These are phyloP conservation scores for Hydrangea macrophylla DNA, from an alignment of 148 eudicot species.

Conservation along the genomic window DNA sequence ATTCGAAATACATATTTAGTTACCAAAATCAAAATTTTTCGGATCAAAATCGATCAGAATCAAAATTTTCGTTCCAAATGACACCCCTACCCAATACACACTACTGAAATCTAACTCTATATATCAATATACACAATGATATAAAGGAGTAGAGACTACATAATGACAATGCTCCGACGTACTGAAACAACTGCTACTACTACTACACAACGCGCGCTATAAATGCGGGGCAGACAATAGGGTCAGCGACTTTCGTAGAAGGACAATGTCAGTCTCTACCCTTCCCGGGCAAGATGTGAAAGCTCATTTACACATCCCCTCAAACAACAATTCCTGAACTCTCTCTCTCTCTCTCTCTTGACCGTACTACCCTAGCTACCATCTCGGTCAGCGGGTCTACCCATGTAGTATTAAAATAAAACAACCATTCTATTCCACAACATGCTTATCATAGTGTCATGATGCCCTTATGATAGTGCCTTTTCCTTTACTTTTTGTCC, in stretches of 20 bases:
- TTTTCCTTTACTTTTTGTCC: conserved; percentile 16
- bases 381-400: conserved; percentile 26
- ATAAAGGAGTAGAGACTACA: no score
- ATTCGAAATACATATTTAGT: no score
- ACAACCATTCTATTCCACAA: conserved; percentile 30
- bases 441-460: conserved; percentile 39
- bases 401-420: conserved; percentile 23
- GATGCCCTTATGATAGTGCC: conserved; percentile 23
- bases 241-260: conserved; percentile 39
- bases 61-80: no score
- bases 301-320: conserved; percentile 18
- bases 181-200: neutral
- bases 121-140: no score
- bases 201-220: conserved; percentile 24
- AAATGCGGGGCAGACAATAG: conserved; percentile 43
- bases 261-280: conserved; percentile 33
- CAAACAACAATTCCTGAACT: neutral
- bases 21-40: no score
- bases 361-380: conserved; percentile 8
- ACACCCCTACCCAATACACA: no score
- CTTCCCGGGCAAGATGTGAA: conserved; percentile 27
- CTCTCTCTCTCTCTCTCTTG: neutral
- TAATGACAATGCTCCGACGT: neutral
- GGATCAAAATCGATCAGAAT: no score
- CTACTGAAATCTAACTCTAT: no score